Percentiles rank a stretch among this genome's conserved stretches.
Evolutionary conservation across 768 basidiomycete genomes (phyloP).

Genomic region (Pholiota molesta): DNA sequence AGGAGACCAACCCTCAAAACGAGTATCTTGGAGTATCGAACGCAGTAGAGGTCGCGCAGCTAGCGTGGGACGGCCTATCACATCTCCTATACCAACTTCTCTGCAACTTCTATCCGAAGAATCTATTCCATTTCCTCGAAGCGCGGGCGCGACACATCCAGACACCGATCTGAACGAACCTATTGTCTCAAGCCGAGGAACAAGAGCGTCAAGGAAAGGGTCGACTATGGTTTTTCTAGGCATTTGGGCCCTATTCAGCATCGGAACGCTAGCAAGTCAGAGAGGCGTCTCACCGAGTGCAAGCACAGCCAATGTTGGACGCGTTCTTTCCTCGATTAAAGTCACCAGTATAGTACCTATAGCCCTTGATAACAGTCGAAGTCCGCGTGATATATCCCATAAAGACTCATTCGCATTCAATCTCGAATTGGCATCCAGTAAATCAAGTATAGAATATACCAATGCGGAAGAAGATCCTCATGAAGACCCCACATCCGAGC

Average conservation of each 20-base stretch:
- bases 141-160: slow-evolving; percentile 5
- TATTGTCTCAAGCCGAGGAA: slow-evolving; percentile 37
- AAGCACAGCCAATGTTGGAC: slow-evolving; percentile 43
- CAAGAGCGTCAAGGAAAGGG: slow-evolving; percentile 69
- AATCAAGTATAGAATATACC: slow-evolving; percentile 1
- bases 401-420: background rate
- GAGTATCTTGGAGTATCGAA: slow-evolving; percentile 73
- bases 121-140: slow-evolving; percentile 11
- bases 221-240: slow-evolving; percentile 85
- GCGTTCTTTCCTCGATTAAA: slow-evolving; percentile 41
- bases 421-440: background rate
- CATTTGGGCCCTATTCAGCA: slow-evolving; percentile 71
- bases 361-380: background rate
- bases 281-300: slow-evolving; percentile 26
- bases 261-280: slow-evolving; percentile 51
- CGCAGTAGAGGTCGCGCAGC: slow-evolving; percentile 44
- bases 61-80: slow-evolving; percentile 44
- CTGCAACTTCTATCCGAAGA: slow-evolving; percentile 38
- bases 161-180: slow-evolving; percentile 10
- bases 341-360: slow-evolving; percentile 18
- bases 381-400: background rate
- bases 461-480: slow-evolving; percentile 26
- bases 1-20: slow-evolving; percentile 46
- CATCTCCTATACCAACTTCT: slow-evolving; percentile 35
- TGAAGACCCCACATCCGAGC: slow-evolving; percentile 46